phyloP scores from a whole-genome alignment of 148 eudicot genomes.

The Vaccinium vitisidaea region DNA sequence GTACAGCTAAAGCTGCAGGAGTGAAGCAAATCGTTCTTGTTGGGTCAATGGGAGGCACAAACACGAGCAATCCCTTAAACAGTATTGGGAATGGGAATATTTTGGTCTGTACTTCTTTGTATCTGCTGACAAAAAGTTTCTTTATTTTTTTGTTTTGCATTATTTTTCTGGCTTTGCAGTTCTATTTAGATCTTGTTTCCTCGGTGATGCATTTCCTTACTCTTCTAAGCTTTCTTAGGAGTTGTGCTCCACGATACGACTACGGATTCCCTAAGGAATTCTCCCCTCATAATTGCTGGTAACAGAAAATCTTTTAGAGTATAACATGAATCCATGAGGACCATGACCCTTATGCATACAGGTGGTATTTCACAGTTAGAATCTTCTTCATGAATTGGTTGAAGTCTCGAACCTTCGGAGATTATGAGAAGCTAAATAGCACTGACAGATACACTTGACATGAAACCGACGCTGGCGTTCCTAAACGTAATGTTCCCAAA shows the following conservation, averaged over 20 bases:
- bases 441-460: no score
- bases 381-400: background rate
- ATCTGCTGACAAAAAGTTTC: background rate
- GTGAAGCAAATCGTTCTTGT: constrained; percentile 95
- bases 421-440: background rate
- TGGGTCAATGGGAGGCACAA: constrained; percentile 98
- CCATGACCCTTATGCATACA: background rate
- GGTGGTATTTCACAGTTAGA: background rate
- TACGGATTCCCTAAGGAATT: background rate
- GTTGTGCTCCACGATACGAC: background rate
- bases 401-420: background rate
- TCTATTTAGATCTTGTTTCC: background rate
- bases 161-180: background rate
- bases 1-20: constrained; percentile 95
- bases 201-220: background rate
- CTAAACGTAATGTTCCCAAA: background rate
- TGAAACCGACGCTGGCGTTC: background rate
- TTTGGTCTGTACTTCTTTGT: constrained; percentile 47
- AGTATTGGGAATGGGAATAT: constrained; percentile 90
- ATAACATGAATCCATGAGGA: background rate
- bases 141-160: background rate
- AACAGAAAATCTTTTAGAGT: background rate
- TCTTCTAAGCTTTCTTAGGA: background rate
- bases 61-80: constrained; percentile 75
- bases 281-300: background rate